phyloP scores from a whole-genome alignment of 768 basidiomycete species.

The Chiua virens region DNA sequence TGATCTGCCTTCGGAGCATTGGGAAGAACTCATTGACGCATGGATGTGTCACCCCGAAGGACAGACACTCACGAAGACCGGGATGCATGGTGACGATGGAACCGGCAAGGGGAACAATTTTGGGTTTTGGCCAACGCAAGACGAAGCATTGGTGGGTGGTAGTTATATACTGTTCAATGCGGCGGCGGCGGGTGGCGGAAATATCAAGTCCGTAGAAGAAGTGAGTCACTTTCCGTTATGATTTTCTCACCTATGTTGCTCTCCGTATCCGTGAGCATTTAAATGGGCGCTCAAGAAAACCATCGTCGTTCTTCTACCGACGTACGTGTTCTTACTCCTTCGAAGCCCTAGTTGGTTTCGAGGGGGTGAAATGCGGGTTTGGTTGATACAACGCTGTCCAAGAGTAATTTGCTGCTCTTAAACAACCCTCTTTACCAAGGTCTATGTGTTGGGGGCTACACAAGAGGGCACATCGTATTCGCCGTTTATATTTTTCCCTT shows the following conservation, averaged over 20 bases:
- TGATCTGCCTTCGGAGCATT: conserved; percentile 93
- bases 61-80: conserved; percentile 66
- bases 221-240: conserved; percentile 46
- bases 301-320: conserved; percentile 74
- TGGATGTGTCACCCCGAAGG: conserved; percentile 96
- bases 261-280: background rate
- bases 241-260: conserved; percentile 6
- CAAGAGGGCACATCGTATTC: conserved; percentile 65
- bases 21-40: conserved; percentile 95
- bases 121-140: conserved; percentile 77
- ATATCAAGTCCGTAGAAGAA: conserved; percentile 26
- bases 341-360: conserved; percentile 65
- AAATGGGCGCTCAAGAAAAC: conserved; percentile 89
- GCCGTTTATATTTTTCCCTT: background rate
- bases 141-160: conserved; percentile 83
- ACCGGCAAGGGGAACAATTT: conserved; percentile 29
- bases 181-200: conserved; percentile 45
- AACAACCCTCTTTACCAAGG: conserved; percentile 88
- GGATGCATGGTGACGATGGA: conserved; percentile 23
- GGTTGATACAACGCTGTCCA: conserved; percentile 97
- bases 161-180: conserved; percentile 83
- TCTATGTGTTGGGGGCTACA: conserved; percentile 84
- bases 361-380: conserved; percentile 31
- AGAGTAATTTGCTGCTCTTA: conserved; percentile 62
- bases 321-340: conserved; percentile 32